Evolutionary conservation across 768 basidiomycete species (phyloP).

Genomic region (Kockovaella imperatae): DNA sequence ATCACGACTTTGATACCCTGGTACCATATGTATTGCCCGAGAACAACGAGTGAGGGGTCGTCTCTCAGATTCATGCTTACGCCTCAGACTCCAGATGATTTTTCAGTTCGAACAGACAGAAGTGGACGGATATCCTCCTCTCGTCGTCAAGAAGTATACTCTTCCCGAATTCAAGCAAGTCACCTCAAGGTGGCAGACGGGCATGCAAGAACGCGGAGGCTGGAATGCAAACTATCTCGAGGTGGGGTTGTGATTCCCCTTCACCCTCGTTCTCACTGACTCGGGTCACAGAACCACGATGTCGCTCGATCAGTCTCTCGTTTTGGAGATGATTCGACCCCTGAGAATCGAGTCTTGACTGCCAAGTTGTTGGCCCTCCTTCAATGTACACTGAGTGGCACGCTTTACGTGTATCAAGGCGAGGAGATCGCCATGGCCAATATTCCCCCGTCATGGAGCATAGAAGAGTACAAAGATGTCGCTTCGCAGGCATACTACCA

Average conservation of each 20-base stretch:
- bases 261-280: not conserved
- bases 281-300: conserved; percentile 6
- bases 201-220: conserved; percentile 54
- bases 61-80: too few species aligned
- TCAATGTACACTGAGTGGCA: conserved; percentile 57
- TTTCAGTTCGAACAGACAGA: conserved; percentile 34
- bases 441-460: conserved; percentile 50
- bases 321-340: conserved; percentile 56
- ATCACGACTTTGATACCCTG: too few species aligned
- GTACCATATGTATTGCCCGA: too few species aligned
- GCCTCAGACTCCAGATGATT: conserved; percentile 3
- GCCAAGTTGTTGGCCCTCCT: conserved; percentile 62
- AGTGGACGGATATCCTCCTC: conserved; percentile 32
- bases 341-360: conserved; percentile 51
- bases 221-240: conserved; percentile 50
- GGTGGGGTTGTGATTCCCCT: not conserved
- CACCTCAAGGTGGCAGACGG: conserved; percentile 52
- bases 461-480: conserved; percentile 65
- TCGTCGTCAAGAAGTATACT: conserved; percentile 45
- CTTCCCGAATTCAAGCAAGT: conserved; percentile 52
- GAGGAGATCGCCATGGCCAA: conserved; percentile 61
- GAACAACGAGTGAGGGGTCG: too few species aligned
- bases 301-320: conserved; percentile 53
- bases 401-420: conserved; percentile 63
- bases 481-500: conserved; percentile 45